phyloP scores from a whole-genome alignment of 2,329 filamentous ascomycete species.

The Neofusicoccum ribis region DNA sequence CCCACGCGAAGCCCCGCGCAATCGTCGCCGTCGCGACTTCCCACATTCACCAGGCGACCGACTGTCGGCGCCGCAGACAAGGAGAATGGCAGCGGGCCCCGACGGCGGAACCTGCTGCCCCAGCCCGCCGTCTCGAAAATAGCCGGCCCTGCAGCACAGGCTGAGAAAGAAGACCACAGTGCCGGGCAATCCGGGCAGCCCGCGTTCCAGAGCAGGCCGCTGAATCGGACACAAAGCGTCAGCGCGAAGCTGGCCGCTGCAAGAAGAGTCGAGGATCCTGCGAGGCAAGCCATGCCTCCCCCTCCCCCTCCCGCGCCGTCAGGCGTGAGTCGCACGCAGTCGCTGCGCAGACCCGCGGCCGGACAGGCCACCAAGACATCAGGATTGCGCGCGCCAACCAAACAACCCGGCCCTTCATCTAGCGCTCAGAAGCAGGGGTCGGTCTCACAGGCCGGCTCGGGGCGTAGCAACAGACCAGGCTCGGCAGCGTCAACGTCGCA shows the following conservation, averaged over 20 bases:
- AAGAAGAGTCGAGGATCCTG: neutral
- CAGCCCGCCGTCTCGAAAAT: neutral
- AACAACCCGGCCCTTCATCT: neutral
- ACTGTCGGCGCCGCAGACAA: neutral
- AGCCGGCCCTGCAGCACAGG: neutral
- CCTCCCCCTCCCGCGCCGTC: neutral
- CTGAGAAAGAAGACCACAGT: neutral
- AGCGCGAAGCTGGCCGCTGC: neutral
- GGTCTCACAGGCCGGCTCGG: neutral
- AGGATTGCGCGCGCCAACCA: slow-evolving; percentile 6
- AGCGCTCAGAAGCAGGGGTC: neutral
- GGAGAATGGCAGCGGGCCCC: neutral
- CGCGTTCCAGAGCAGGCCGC: neutral
- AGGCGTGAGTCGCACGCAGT: slow-evolving; percentile 13
- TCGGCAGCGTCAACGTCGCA: neutral
- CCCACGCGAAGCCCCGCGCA: slow-evolving; percentile 5
- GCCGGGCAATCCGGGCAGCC: neutral
- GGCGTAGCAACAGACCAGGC: neutral
- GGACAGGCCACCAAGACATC: neutral
- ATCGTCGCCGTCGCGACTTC: slow-evolving; percentile 17
- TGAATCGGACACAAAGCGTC: slow-evolving; percentile 14
- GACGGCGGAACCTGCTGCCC: neutral
- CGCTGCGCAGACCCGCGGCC: slow-evolving; percentile 1
- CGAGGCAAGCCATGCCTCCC: neutral
- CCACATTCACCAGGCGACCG: slow-evolving; percentile 10